phyloP scores from a whole-genome alignment of 2,329 filamentous ascomycete species.

The Grosmannia serpens region DNA sequence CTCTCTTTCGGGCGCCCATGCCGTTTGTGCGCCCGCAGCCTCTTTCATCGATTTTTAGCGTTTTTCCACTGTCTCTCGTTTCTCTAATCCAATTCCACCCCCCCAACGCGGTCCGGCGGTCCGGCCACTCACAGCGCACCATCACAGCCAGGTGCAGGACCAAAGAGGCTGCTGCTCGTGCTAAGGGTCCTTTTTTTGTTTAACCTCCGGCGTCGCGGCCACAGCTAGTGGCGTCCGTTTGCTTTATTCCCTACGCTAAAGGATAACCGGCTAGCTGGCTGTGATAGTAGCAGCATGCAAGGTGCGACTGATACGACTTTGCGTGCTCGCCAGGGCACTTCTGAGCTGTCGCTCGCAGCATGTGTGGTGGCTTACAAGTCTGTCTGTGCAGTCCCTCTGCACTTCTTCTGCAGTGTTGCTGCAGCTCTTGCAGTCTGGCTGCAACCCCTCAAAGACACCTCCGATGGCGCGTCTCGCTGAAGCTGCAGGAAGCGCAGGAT shows the following conservation, averaged over 20 bases:
- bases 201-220: not conserved
- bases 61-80: not conserved
- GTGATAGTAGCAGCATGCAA: not conserved
- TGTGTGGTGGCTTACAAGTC: not conserved
- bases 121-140: not conserved
- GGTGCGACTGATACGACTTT: too few relatives aligned
- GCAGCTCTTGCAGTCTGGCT: not conserved
- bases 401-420: too few relatives aligned
- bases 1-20: too few relatives aligned
- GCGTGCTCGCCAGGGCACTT: not conserved
- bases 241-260: not conserved
- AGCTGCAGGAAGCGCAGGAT: not conserved
- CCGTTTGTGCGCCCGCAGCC: not conserved
- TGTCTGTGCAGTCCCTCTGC: not conserved
- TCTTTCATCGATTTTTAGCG: not conserved
- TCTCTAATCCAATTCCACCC: not conserved
- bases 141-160: not conserved
- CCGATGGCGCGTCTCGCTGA: not conserved
- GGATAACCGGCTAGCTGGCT: not conserved
- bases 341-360: not conserved
- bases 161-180: not conserved
- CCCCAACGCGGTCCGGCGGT: not conserved
- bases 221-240: not conserved
- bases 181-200: not conserved
- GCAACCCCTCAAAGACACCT: not conserved